phyloP scores from a whole-genome alignment of 2,329 filamentous ascomycete genomes.

The Fusarium xylarioides region DNA sequence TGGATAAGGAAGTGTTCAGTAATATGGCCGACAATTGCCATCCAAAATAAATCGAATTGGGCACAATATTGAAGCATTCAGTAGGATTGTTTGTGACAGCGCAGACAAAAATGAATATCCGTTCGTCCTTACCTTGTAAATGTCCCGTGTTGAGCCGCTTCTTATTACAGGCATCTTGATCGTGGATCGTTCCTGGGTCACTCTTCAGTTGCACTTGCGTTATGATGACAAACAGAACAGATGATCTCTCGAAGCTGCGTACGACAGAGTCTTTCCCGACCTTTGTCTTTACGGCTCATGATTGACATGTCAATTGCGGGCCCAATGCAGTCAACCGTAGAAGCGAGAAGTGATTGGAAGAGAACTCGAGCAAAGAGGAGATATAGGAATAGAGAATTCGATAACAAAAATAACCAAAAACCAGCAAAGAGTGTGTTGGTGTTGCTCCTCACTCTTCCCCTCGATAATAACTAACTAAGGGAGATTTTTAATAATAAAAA shows the following conservation, averaged over 20 bases:
- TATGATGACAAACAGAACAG: slow-evolving; percentile 3
- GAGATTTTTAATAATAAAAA: not conserved
- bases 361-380: not conserved
- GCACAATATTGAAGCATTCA: not conserved
- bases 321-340: slow-evolving; percentile 33
- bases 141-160: slow-evolving; percentile 5
- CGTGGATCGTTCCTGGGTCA: slow-evolving; percentile 2
- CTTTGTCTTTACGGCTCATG: slow-evolving; percentile 34
- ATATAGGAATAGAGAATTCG: not conserved
- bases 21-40: not conserved
- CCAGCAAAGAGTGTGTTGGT: not conserved
- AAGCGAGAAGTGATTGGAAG: slow-evolving; percentile 21
- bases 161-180: slow-evolving; percentile 17
- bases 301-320: slow-evolving; percentile 36
- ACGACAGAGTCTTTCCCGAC: slow-evolving; percentile 29
- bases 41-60: not conserved
- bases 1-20: not conserved
- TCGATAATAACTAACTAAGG: not conserved
- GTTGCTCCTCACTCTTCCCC: slow-evolving; percentile 3
- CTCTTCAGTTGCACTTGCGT: slow-evolving; percentile 24
- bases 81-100: not conserved
- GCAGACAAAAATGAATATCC: not conserved
- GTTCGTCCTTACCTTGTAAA: slow-evolving; percentile 20
- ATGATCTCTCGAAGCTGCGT: slow-evolving; percentile 18
- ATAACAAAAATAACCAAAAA: slow-evolving; percentile 2